Percentiles rank a stretch among this genome's conserved stretches.
Conservation (phyloP, 1,139 yeast genomes). For the Kodamaea alishanica region DNA sequence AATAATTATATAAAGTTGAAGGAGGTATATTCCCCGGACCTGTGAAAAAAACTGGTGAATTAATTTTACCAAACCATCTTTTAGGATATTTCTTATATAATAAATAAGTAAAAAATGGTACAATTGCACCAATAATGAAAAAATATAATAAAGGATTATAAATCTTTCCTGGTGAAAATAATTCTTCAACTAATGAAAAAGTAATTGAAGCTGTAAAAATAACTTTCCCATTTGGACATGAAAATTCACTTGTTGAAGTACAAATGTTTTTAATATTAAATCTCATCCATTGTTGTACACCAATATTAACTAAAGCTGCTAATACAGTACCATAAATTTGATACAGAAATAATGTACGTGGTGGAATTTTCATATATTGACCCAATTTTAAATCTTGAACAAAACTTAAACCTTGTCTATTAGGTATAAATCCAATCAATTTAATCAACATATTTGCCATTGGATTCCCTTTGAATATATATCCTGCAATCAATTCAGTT, state of each 20-base stretch:
- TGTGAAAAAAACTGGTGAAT: constrained; percentile 47
- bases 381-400: constrained; percentile 16
- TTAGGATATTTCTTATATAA: constrained; percentile 21
- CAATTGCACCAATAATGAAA: constrained; percentile 43
- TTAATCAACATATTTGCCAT: constrained; percentile 33
- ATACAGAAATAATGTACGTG: constrained; percentile 14
- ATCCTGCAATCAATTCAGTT: constrained; percentile 34
- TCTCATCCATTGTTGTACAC: constrained; percentile 23
- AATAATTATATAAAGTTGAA: constrained; percentile 50
- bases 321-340: constrained; percentile 21
- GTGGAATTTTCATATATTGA: constrained; percentile 19
- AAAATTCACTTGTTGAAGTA: constrained; percentile 15
- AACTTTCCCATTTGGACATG: constrained; percentile 18
- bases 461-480: constrained; percentile 31
- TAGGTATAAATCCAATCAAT: constrained; percentile 29
- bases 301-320: constrained; percentile 35
- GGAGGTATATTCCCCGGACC: constrained; percentile 52
- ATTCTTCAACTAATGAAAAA: constrained; percentile 25
- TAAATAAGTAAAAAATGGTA: constrained; percentile 33
- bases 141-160: constrained; percentile 39
- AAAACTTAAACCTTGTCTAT: constrained; percentile 17
- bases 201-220: constrained; percentile 16
- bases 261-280: constrained; percentile 16
- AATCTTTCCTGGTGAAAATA: constrained; percentile 36
- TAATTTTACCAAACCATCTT: constrained; percentile 24